These are phyloP conservation scores for Scheffersomyces amazonensis DNA, from an alignment of 805 yeast genomes.

Conservation along the genomic window DNA sequence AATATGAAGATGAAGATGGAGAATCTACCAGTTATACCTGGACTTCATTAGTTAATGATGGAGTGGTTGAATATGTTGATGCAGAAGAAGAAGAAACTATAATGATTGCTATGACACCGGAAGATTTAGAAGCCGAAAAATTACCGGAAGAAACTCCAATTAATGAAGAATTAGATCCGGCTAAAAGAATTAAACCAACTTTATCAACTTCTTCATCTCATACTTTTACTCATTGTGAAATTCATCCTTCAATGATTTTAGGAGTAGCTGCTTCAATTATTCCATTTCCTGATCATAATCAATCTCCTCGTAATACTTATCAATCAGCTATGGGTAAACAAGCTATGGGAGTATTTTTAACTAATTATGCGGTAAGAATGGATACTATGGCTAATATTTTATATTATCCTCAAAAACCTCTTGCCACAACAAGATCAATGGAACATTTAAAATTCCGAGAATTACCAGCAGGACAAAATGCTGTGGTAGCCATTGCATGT, in stretches of 20 bases:
- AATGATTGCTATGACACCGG: slow-evolving; percentile 98
- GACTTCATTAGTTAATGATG: slow-evolving; percentile 78
- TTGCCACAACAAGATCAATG: slow-evolving; percentile 98
- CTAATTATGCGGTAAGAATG: slow-evolving; percentile 96
- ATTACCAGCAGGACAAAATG: slow-evolving; percentile 98
- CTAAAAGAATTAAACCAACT: slow-evolving; percentile 79
- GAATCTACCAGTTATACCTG: slow-evolving; percentile 64
- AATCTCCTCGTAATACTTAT: slow-evolving; percentile 98
- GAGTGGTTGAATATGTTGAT: slow-evolving; percentile 93
- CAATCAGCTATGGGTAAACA: slow-evolving; percentile 99
- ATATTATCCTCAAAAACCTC: slow-evolving; percentile 96
- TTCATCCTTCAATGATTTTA: slow-evolving; percentile 97
- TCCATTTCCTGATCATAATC: slow-evolving; percentile 99
- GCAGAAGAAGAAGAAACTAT: slow-evolving; percentile 99
- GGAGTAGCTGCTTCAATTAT: slow-evolving; percentile 98
- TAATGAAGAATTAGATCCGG: slow-evolving; percentile 60
- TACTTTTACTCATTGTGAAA: slow-evolving; percentile 97
- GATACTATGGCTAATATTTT: slow-evolving; percentile 98
- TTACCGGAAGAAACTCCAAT: slow-evolving; percentile 41
- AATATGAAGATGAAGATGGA: slow-evolving; percentile 51
- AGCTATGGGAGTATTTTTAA: slow-evolving; percentile 98
- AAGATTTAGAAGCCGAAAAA: slow-evolving; percentile 75
- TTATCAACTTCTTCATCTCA: slow-evolving; percentile 47
- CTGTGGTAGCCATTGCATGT: slow-evolving; percentile 96
- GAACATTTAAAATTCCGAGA: slow-evolving; percentile 96